These are phyloP conservation scores for Pterocarpus macrocarpus DNA, from an alignment of 306 rosid species.

Conservation along the genomic window DNA sequence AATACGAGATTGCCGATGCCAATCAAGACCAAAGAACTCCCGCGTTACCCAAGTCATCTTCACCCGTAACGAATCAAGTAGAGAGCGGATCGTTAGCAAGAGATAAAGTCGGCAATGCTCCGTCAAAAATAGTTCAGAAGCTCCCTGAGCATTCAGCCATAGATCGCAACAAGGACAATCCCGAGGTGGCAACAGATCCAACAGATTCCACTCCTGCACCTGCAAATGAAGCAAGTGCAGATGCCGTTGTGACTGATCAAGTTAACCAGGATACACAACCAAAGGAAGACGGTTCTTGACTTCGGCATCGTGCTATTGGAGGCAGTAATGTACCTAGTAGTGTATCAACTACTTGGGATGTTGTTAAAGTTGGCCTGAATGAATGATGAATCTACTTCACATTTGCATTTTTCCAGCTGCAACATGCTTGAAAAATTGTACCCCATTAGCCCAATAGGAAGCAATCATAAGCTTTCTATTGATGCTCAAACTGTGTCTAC, in stretches of 20 bases:
- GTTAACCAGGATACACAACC: conserved; percentile 49
- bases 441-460: neutral
- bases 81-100: conserved; percentile 37
- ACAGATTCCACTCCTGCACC: conserved; percentile 10
- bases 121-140: conserved; percentile 41
- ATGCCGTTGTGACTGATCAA: conserved; percentile 49
- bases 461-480: conserved; percentile 17
- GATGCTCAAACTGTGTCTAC: conserved; percentile 28
- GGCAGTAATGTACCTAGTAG: neutral
- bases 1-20: conserved; percentile 66
- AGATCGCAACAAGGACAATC: conserved; percentile 33
- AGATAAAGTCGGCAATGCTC: conserved; percentile 39
- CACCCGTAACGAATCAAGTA: conserved; percentile 45
- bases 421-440: conserved; percentile 1
- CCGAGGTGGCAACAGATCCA: conserved; percentile 41
- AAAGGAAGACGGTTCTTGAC: conserved; percentile 57
- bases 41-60: conserved; percentile 44
- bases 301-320: neutral
- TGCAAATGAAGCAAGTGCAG: conserved; percentile 48
- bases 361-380: neutral
- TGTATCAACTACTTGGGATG: conserved; percentile 16
- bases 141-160: conserved; percentile 40
- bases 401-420: neutral
- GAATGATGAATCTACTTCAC: neutral
- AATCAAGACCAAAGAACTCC: conserved; percentile 54